Evolutionary conservation across 225 moss, liverwort and hornwort species (phyloP).

Genomic region (Marchantia polymorpha): DNA sequence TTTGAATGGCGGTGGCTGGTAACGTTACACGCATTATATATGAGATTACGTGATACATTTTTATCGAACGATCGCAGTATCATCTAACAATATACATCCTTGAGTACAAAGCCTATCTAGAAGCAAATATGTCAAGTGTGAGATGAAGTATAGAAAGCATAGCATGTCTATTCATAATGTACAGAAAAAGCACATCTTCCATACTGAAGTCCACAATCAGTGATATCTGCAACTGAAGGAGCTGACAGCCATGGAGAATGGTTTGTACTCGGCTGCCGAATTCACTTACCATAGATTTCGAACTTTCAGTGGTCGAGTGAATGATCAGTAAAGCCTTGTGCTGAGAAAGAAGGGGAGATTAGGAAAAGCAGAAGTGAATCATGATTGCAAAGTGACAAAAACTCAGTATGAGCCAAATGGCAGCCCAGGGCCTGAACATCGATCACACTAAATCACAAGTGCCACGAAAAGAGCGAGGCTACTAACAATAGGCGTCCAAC

Average conservation of each 20-base stretch:
- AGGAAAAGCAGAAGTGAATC: not conserved
- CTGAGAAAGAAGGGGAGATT: not conserved
- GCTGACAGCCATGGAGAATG: not conserved
- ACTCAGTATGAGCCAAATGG: not conserved
- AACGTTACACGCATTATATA: not conserved
- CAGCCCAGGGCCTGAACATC: not conserved
- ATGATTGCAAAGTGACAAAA: not conserved
- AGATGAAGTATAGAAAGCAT: no score
- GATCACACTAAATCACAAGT: not conserved
- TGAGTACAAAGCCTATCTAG: no score
- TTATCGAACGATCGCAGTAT: not conserved
- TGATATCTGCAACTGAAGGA: not conserved
- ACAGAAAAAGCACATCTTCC: not conserved
- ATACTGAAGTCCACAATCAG: not conserved
- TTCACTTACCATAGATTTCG: no score
- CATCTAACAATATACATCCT: not conserved
- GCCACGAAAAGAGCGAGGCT: not conserved
- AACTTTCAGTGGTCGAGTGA: not conserved
- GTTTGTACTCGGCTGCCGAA: not conserved
- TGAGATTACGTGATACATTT: not conserved
- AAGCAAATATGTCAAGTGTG: no score
- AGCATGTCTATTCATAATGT: no score
- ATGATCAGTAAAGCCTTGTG: not conserved
- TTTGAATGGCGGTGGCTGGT: not conserved
- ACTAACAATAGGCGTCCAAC: not conserved